Conservation (phyloP, 495 filamentous ascomycete genomes). For the Polyplosphaeria fusca region DNA sequence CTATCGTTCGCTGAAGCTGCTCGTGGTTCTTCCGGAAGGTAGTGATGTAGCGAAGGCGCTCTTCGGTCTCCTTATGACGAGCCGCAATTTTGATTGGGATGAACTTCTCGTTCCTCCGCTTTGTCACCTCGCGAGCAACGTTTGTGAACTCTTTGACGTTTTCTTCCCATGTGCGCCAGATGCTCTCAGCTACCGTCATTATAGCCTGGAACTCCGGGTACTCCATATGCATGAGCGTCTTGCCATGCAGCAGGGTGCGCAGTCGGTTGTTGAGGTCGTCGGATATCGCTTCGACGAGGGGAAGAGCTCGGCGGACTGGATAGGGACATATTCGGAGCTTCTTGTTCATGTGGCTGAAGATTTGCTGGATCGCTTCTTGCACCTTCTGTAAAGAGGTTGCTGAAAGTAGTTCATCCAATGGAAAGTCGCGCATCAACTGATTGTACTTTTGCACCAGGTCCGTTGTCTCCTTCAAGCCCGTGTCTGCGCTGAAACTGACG, state of each 20-base stretch:
- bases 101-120: slow-evolving; percentile 90
- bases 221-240: slow-evolving; percentile 83
- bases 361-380: slow-evolving; percentile 79
- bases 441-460: slow-evolving; percentile 98
- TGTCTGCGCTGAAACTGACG: slow-evolving; percentile 92
- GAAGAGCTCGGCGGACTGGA: slow-evolving; percentile 83
- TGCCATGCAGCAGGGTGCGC: slow-evolving; percentile 79
- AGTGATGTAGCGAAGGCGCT: slow-evolving; percentile 85
- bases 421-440: slow-evolving; percentile 96
- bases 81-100: slow-evolving; percentile 94
- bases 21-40: slow-evolving; percentile 95
- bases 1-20: slow-evolving; percentile 91
- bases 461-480: slow-evolving; percentile 87
- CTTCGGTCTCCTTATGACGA: slow-evolving; percentile 79
- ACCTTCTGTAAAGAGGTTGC: slow-evolving; percentile 86
- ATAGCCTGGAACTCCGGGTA: slow-evolving; percentile 83
- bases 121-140: slow-evolving; percentile 87
- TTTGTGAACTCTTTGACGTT: slow-evolving; percentile 96
- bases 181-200: slow-evolving; percentile 75
- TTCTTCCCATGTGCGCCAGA: slow-evolving; percentile 92
- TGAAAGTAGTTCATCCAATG: slow-evolving; percentile 87
- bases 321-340: slow-evolving; percentile 94
- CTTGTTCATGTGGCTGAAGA: slow-evolving; percentile 93
- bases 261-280: slow-evolving; percentile 83
- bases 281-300: slow-evolving; percentile 97